Evolutionary conservation across 2,329 filamentous ascomycete genomes (phyloP).

Genomic region (Aschersonia sp.): DNA sequence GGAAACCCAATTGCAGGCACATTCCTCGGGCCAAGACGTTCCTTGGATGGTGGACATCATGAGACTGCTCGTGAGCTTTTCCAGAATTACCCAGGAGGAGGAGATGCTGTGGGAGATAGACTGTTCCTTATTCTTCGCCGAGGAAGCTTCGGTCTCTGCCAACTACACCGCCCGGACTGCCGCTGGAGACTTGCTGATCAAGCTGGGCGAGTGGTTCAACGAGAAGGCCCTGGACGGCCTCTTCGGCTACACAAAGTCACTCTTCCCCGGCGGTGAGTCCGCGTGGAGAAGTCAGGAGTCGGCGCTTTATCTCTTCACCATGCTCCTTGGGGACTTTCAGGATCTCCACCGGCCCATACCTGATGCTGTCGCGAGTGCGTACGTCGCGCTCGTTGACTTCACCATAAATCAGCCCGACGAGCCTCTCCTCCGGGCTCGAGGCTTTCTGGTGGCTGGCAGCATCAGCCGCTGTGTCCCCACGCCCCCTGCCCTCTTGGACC

Average conservation of each 20-base stretch:
- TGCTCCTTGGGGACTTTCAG: constrained; percentile 68
- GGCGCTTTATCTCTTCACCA: constrained; percentile 71
- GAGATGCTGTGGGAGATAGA: constrained; percentile 95
- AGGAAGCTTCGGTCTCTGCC: constrained; percentile 85
- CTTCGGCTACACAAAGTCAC: constrained; percentile 57
- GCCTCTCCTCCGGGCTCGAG: constrained; percentile 69
- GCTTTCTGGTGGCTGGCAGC: constrained; percentile 72
- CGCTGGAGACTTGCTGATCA: constrained; percentile 82
- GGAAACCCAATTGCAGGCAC: constrained; percentile 57
- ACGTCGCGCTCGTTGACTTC: constrained; percentile 67
- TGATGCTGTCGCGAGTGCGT: constrained; percentile 53
- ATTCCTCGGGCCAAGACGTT: constrained; percentile 44
- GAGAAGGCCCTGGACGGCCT: constrained; percentile 64
- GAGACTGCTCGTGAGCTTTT: constrained; percentile 71
- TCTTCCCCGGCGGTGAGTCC: constrained; percentile 45
- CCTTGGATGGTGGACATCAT: constrained; percentile 82
- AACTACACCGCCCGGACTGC: constrained; percentile 94
- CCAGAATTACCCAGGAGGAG: constrained; percentile 83
- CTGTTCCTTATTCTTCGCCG: constrained; percentile 85
- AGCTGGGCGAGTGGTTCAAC: constrained; percentile 80
- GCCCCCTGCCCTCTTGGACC: constrained; percentile 52
- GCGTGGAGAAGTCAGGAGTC: constrained; percentile 59
- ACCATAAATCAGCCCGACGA: constrained; percentile 56
- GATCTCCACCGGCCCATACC: constrained; percentile 63
- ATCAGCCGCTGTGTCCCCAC: constrained; percentile 56